Evolutionary conservation across 352 stramenopile species (phyloP).

Genomic region (Globisporangium iwayamae): DNA sequence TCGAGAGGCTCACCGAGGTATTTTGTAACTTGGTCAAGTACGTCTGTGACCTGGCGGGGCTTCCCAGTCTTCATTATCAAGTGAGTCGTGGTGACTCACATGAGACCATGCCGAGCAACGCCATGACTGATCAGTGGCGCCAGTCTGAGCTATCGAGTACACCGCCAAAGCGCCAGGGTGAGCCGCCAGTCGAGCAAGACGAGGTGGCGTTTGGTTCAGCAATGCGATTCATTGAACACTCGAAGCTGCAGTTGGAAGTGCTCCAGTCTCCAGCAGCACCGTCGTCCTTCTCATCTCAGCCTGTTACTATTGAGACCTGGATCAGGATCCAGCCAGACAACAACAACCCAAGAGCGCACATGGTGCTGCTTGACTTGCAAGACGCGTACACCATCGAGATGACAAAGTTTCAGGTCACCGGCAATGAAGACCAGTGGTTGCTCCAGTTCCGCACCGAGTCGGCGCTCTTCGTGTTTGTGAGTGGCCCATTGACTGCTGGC

Average conservation of each 20-base stretch:
- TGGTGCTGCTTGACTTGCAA: conserved; percentile 32
- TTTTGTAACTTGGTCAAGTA: neutral
- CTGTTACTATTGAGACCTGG: conserved; percentile 44
- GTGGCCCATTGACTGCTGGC: conserved; percentile 6
- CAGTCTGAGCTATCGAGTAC: neutral
- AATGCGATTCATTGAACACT: conserved; percentile 22
- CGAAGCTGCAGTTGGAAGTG: conserved; percentile 24
- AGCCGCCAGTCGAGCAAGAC: neutral
- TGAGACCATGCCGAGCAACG: neutral
- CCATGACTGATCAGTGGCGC: neutral
- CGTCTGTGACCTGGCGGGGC: neutral
- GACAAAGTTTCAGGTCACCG: neutral
- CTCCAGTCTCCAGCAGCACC: neutral
- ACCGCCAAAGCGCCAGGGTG: neutral
- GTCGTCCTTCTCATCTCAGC: conserved; percentile 9
- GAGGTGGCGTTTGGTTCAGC: conserved; percentile 21
- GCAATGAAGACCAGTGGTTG: conserved; percentile 15
- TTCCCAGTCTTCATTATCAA: neutral
- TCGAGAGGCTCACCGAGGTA: conserved; percentile 1
- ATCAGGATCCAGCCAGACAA: conserved; percentile 24
- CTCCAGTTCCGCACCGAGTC: conserved; percentile 30
- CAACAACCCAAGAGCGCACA: conserved; percentile 1
- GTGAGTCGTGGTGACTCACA: neutral
- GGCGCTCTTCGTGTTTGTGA: conserved; percentile 21
- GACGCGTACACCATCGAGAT: conserved; percentile 33